These are phyloP conservation scores for Penicillium sp. DNA, from an alignment of 2,329 filamentous ascomycete species.

Conservation along the genomic window DNA sequence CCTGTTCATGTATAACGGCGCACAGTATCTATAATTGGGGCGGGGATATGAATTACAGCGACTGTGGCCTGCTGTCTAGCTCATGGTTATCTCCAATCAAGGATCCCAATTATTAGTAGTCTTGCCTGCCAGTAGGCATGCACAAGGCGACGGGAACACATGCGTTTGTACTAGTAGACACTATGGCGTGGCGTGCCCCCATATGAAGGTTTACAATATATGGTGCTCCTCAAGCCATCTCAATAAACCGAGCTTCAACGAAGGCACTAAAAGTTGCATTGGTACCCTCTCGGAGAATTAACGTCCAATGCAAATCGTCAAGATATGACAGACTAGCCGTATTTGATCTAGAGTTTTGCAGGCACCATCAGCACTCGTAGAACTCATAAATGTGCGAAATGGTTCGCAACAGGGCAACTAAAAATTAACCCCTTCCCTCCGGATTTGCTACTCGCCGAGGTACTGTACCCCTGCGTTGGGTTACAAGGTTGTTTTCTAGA, in stretches of 20 bases:
- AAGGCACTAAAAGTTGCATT: too few species aligned
- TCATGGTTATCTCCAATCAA: background rate
- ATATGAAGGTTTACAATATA: background rate
- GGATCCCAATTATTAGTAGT: too few species aligned
- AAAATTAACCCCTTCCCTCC: background rate
- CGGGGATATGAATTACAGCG: background rate
- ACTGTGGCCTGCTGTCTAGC: background rate
- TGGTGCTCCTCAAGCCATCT: background rate
- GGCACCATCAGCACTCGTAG: background rate
- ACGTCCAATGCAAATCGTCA: background rate
- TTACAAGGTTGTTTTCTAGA: background rate
- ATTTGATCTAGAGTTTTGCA: background rate
- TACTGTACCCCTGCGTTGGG: slow-evolving; percentile 1
- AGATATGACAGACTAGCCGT: background rate
- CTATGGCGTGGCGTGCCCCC: background rate
- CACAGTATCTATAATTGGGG: background rate
- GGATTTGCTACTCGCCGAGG: background rate
- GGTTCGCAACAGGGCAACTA: background rate
- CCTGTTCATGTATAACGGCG: background rate
- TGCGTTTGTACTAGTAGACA: background rate
- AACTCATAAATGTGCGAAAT: background rate
- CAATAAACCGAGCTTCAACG: too few species aligned
- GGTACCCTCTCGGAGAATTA: background rate
- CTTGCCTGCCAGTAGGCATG: background rate
- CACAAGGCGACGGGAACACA: background rate